Conservation (phyloP, 164 flowering plant species). For the Umbellularia californica region DNA sequence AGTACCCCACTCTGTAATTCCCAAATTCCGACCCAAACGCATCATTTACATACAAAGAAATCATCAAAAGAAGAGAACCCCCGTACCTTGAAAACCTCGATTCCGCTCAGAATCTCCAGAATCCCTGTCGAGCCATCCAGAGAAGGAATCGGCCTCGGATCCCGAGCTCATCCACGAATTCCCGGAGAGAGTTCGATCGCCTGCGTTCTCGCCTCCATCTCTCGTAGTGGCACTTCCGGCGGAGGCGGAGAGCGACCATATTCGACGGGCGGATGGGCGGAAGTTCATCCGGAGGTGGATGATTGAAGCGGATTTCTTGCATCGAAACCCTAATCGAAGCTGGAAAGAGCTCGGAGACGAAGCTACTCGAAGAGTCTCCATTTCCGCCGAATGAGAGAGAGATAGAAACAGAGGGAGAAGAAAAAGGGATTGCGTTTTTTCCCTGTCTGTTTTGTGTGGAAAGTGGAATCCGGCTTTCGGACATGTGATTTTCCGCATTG, state of each 20-base stretch:
- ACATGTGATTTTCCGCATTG: too few relatives aligned
- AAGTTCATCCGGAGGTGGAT: conserved; percentile 16
- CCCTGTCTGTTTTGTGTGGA: too few relatives aligned
- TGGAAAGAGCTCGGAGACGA: conserved; percentile 62
- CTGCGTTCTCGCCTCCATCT: conserved; percentile 11
- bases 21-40: too few relatives aligned
- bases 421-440: neutral
- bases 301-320: conserved; percentile 20
- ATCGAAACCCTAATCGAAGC: conserved; percentile 48
- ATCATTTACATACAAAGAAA: neutral
- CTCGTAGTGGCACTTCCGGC: neutral
- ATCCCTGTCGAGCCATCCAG: conserved; percentile 33
- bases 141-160: conserved; percentile 26
- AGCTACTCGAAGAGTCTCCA: conserved; percentile 41
- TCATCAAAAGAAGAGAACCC: neutral
- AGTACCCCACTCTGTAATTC: too few relatives aligned
- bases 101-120: conserved; percentile 25
- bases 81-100: conserved; percentile 42
- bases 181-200: conserved; percentile 17
- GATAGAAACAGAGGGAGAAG: neutral
- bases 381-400: conserved; percentile 3
- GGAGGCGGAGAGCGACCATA: conserved; percentile 17
- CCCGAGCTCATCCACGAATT: conserved; percentile 26
- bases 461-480: too few relatives aligned
- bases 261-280: conserved; percentile 11